These are phyloP conservation scores for Anethum foeniculum DNA, from an alignment of 140 eudicot genomes.

Conservation along the genomic window DNA sequence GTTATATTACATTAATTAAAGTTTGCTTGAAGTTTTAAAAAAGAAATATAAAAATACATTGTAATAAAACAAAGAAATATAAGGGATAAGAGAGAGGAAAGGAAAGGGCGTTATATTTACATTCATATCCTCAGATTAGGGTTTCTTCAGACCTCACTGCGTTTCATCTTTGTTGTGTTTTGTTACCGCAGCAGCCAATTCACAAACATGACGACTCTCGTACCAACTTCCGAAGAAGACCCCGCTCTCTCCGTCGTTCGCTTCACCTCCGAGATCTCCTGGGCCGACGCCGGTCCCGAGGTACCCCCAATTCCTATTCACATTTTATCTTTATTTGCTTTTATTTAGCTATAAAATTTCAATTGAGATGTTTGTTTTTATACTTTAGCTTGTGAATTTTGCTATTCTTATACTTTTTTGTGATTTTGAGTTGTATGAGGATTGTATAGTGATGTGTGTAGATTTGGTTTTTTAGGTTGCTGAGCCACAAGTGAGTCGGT, in stretches of 20 bases:
- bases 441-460: neutral
- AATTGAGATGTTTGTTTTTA: neutral
- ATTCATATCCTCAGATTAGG: neutral
- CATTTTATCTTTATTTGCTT: neutral
- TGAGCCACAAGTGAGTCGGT: slow-evolving; percentile 58
- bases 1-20: too few species aligned
- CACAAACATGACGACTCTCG: slow-evolving; percentile 56
- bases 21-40: too few species aligned
- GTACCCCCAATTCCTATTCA: slow-evolving; percentile 13
- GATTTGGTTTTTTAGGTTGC: slow-evolving; percentile 44
- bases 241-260: slow-evolving; percentile 79
- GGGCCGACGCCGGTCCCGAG: slow-evolving; percentile 96
- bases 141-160: slow-evolving; percentile 9
- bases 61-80: too few species aligned
- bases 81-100: too few species aligned
- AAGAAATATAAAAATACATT: too few species aligned
- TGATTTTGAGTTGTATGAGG: neutral
- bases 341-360: neutral
- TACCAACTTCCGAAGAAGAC: slow-evolving; percentile 88
- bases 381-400: neutral
- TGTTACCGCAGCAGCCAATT: slow-evolving; percentile 11
- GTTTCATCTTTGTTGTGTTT: slow-evolving; percentile 1
- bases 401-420: neutral
- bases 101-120: neutral
- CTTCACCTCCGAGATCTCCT: slow-evolving; percentile 62